Evolutionary conservation across 352 stramenopile species (phyloP).

Genomic region (Peronospora destructor): DNA sequence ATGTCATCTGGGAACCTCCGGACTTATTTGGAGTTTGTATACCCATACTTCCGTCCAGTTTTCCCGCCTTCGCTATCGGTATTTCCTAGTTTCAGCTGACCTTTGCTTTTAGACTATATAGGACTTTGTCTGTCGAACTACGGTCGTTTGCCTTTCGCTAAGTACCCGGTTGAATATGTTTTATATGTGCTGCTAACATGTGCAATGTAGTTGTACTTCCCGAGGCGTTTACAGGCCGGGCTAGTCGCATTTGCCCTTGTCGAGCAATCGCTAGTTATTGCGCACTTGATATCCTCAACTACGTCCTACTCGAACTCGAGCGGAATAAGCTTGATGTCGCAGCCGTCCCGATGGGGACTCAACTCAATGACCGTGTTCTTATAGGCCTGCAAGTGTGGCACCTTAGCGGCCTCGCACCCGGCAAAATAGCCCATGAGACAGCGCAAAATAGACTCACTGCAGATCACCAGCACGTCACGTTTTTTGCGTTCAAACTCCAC

Average conservation of each 20-base stretch:
- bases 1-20: too few species aligned
- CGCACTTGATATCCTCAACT: slow-evolving; percentile 17
- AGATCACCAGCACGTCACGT: slow-evolving; percentile 81
- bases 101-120: too few species aligned
- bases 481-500: slow-evolving; percentile 90
- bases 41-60: too few species aligned
- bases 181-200: slow-evolving; percentile 7
- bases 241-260: background rate
- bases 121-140: too few species aligned
- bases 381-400: slow-evolving; percentile 66
- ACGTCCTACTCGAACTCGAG: slow-evolving; percentile 48
- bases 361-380: slow-evolving; percentile 71
- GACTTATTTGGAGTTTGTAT: too few species aligned
- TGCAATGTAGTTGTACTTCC: slow-evolving; percentile 17
- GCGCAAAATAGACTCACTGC: slow-evolving; percentile 69
- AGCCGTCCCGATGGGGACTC: slow-evolving; percentile 74
- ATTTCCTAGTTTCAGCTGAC: too few species aligned
- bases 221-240: slow-evolving; percentile 3
- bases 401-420: slow-evolving; percentile 60
- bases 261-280: slow-evolving; percentile 7
- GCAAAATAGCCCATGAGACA: slow-evolving; percentile 79
- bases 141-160: slow-evolving; percentile 1
- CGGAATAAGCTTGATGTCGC: slow-evolving; percentile 76
- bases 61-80: too few species aligned
- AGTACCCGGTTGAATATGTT: slow-evolving; percentile 16